These are phyloP conservation scores for Talaromyces sp. DNA, from an alignment of 2,329 filamentous ascomycete species.

Conservation along the genomic window DNA sequence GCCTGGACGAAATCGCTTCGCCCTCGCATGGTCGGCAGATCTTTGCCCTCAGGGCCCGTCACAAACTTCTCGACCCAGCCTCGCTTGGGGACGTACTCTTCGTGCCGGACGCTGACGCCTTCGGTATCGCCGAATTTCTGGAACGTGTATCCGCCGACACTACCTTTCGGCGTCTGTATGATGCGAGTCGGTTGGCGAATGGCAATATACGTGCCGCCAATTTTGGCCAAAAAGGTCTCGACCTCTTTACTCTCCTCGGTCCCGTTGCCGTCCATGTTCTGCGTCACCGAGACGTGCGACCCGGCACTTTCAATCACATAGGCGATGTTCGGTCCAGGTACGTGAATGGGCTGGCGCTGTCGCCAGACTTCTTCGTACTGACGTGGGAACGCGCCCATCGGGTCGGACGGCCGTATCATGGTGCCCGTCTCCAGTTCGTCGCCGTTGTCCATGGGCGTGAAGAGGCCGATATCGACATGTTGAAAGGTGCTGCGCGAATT, in stretches of 20 bases:
- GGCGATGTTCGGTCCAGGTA: slow-evolving; percentile 10
- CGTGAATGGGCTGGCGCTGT: not conserved
- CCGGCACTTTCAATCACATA: slow-evolving; percentile 9
- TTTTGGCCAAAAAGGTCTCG: slow-evolving; percentile 10
- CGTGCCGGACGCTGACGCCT: slow-evolving; percentile 9
- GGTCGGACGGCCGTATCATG: slow-evolving; percentile 7
- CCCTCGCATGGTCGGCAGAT: slow-evolving; percentile 8
- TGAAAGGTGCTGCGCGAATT: slow-evolving; percentile 11
- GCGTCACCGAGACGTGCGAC: slow-evolving; percentile 6
- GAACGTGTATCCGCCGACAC: not conserved
- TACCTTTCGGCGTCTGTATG: slow-evolving; percentile 1
- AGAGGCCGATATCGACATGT: slow-evolving; percentile 9
- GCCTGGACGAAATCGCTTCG: slow-evolving; percentile 6
- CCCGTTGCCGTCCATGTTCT: slow-evolving; percentile 8
- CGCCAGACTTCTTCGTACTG: slow-evolving; percentile 11
- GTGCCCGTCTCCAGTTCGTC: slow-evolving; percentile 8
- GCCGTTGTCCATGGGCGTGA: slow-evolving; percentile 5
- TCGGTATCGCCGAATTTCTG: slow-evolving; percentile 12
- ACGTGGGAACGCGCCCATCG: slow-evolving; percentile 3
- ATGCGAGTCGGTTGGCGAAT: slow-evolving; percentile 11
- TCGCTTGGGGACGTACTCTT: slow-evolving; percentile 3
- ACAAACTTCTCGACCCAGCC: slow-evolving; percentile 11
- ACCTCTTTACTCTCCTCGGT: slow-evolving; percentile 11
- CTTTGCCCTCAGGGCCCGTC: slow-evolving; percentile 9
- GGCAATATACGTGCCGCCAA: slow-evolving; percentile 10